phyloP scores from a whole-genome alignment of 2,329 filamentous ascomycete species.

The Cladosporium oxysporum region DNA sequence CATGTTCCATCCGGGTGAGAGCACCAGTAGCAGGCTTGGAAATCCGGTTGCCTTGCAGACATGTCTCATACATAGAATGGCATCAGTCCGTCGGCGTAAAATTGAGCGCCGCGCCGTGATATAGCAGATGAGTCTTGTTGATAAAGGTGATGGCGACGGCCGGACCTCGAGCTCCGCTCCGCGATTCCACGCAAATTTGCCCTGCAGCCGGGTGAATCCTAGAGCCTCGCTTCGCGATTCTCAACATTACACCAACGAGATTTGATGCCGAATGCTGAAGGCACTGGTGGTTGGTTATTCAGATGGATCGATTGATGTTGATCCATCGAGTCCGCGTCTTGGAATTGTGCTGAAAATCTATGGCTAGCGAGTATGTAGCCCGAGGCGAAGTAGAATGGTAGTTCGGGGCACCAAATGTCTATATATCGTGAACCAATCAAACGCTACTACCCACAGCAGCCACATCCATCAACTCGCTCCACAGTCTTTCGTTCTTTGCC shows the following conservation, averaged over 20 bases:
- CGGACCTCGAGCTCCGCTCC: neutral
- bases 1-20: neutral
- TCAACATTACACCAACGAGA: neutral
- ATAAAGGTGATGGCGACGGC: neutral
- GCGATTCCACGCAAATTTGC: neutral
- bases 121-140: neutral
- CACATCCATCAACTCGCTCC: neutral
- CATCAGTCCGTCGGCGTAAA: neutral
- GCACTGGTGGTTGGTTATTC: neutral
- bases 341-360: neutral
- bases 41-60: neutral
- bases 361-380: neutral
- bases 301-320: neutral
- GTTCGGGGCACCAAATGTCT: neutral
- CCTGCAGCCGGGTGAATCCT: neutral
- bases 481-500: neutral
- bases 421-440: neutral
- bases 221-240: neutral
- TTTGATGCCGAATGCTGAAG: neutral
- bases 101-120: neutral
- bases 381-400: neutral
- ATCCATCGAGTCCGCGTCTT: neutral
- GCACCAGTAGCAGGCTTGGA: neutral
- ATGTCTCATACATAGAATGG: neutral
- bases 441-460: neutral